phyloP scores from a whole-genome alignment of 1,139 yeast species.

The Candida sojae region DNA sequence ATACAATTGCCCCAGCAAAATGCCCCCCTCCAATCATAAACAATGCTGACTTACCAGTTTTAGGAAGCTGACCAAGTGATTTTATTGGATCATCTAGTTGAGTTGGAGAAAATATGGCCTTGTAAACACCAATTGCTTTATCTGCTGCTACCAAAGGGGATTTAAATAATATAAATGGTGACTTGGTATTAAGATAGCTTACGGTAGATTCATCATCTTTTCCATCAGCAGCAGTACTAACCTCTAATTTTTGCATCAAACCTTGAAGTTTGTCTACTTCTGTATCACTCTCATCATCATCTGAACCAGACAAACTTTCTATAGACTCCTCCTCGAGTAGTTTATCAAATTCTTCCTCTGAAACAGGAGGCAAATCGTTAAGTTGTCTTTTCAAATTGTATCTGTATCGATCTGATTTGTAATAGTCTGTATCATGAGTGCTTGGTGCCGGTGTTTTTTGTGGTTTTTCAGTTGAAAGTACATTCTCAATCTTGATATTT shows the following conservation, averaged over 20 bases:
- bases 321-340: slow-evolving; percentile 52
- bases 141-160: slow-evolving; percentile 45
- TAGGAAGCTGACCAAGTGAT: slow-evolving; percentile 38
- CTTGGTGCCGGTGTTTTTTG: slow-evolving; percentile 11
- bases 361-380: slow-evolving; percentile 46
- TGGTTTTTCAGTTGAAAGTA: slow-evolving; percentile 1
- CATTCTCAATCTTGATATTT: slow-evolving; percentile 9
- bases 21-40: slow-evolving; percentile 98
- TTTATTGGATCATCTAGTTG: slow-evolving; percentile 42
- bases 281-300: slow-evolving; percentile 26
- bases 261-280: slow-evolving; percentile 28
- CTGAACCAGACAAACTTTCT: slow-evolving; percentile 63
- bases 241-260: slow-evolving; percentile 33
- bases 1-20: slow-evolving; percentile 91
- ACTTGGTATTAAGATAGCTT: slow-evolving; percentile 61
- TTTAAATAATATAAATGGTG: slow-evolving; percentile 61
- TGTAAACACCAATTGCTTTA: slow-evolving; percentile 68
- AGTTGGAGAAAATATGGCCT: slow-evolving; percentile 53
- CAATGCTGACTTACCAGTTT: slow-evolving; percentile 57
- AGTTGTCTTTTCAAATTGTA: slow-evolving; percentile 59
- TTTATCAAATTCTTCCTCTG: slow-evolving; percentile 61
- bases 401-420: slow-evolving; percentile 61
- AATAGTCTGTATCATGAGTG: slow-evolving; percentile 41
- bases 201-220: slow-evolving; percentile 33
- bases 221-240: slow-evolving; percentile 13